Conservation (phyloP, 768 basidiomycete species). For the Fibroporia radiculosa region DNA sequence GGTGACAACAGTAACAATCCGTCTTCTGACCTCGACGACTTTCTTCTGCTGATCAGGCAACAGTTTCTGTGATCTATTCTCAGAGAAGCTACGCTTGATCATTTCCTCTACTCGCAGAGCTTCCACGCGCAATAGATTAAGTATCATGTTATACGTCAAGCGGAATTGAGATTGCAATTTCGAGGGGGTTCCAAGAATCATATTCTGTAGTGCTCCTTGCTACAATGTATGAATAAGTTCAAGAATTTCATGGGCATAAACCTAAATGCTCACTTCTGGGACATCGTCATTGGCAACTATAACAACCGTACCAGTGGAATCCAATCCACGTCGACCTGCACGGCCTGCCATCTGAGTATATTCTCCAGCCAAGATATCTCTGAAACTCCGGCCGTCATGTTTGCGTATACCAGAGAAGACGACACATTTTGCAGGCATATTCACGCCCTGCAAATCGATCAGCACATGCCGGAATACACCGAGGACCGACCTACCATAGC, state of each 20-base stretch:
- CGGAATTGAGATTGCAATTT: conserved; percentile 95
- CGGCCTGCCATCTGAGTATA: conserved; percentile 99
- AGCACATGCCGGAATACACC: not conserved
- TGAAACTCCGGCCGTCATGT: conserved; percentile 89
- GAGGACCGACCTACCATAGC: conserved; percentile 67
- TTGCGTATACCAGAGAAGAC: conserved; percentile 94
- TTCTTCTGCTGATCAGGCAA: conserved; percentile 90
- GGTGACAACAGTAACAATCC: conserved; percentile 1
- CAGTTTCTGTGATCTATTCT: conserved; percentile 89
- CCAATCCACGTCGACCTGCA: conserved; percentile 92
- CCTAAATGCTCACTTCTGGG: conserved; percentile 60
- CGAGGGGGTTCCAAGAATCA: conserved; percentile 93
- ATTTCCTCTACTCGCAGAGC: conserved; percentile 96
- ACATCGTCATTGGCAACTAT: conserved; percentile 77
- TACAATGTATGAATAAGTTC: conserved; percentile 23
- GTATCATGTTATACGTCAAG: conserved; percentile 98
- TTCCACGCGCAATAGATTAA: conserved; percentile 93
- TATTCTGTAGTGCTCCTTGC: conserved; percentile 68
- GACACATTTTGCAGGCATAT: conserved; percentile 97
- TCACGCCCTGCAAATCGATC: conserved; percentile 67
- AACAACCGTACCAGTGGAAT: conserved; percentile 92
- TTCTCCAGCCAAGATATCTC: conserved; percentile 85
- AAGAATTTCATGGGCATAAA: not conserved
- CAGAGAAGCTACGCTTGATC: conserved; percentile 99
- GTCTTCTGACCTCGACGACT: conserved; percentile 61